Evolutionary conservation across 2,329 filamentous ascomycete genomes (phyloP).

Genomic region (Beauveria sp.): DNA sequence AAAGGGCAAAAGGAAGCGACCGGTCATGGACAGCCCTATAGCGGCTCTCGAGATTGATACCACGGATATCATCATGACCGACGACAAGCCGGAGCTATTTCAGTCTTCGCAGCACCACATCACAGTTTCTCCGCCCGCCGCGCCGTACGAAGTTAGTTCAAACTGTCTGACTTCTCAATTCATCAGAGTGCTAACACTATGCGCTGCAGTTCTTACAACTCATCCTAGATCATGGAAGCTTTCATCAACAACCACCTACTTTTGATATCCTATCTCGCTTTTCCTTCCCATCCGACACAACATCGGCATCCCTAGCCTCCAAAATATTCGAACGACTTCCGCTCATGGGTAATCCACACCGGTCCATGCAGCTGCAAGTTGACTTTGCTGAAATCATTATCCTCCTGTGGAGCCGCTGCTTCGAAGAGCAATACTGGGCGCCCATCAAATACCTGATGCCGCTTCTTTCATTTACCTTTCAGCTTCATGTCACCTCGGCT

Average conservation of each 20-base stretch:
- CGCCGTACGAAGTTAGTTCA: constrained; percentile 37
- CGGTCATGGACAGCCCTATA: constrained; percentile 57
- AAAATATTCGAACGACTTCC: constrained; percentile 62
- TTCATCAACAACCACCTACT: constrained; percentile 48
- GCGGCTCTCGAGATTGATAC: constrained; percentile 48
- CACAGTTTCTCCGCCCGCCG: constrained; percentile 18
- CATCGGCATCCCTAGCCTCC: constrained; percentile 54
- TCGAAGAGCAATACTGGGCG: constrained; percentile 53
- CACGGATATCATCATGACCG: constrained; percentile 32
- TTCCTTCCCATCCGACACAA: constrained; percentile 55
- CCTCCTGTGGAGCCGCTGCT: constrained; percentile 60
- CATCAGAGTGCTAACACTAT: constrained; percentile 17
- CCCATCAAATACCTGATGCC: constrained; percentile 60
- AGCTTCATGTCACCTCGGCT: constrained; percentile 50
- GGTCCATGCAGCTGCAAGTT: constrained; percentile 49
- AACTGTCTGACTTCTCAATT: background rate
- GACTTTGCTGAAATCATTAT: constrained; percentile 59
- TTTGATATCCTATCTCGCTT: constrained; percentile 62
- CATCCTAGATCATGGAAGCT: constrained; percentile 54
- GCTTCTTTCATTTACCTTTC: constrained; percentile 55
- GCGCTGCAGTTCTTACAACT: constrained; percentile 47
- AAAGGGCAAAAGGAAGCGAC: constrained; percentile 64
- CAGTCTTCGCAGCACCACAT: constrained; percentile 16
- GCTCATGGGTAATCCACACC: constrained; percentile 39
- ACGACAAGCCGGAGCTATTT: constrained; percentile 17